Percentiles rank a stretch among this genome's conserved stretches.
These are phyloP conservation scores for Chrysoporthe austroafricana DNA, from an alignment of 2,329 filamentous ascomycete genomes.

Conservation along the genomic window DNA sequence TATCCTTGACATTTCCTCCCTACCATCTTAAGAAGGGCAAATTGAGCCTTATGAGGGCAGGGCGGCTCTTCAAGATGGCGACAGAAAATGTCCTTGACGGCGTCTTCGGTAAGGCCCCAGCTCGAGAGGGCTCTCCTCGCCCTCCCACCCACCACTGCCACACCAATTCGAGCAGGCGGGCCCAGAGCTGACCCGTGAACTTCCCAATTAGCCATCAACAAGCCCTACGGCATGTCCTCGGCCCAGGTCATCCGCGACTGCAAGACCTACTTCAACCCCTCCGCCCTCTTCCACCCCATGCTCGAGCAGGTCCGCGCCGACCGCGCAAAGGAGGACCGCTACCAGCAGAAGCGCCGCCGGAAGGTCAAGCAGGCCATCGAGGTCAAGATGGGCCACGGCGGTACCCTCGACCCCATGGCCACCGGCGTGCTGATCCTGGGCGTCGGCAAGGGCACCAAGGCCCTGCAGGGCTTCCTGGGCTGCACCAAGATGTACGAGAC, in stretches of 20 bases:
- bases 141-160: not conserved
- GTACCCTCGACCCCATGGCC: conserved; percentile 91
- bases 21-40: not conserved
- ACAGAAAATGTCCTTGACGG: conserved; percentile 58
- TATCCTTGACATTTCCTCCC: not conserved
- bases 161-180: not conserved
- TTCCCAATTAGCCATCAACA: conserved; percentile 71
- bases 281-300: conserved; percentile 77
- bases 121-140: not conserved
- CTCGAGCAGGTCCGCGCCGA: conserved; percentile 65
- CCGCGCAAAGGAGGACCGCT: conserved; percentile 59
- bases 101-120: conserved; percentile 55
- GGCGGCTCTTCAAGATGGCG: conserved; percentile 52
- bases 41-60: conserved; percentile 28
- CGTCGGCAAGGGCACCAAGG: conserved; percentile 85
- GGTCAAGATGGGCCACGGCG: conserved; percentile 95
- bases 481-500: conserved; percentile 96
- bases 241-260: conserved; percentile 89
- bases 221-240: conserved; percentile 84
- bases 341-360: conserved; percentile 63
- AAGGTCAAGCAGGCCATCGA: conserved; percentile 63
- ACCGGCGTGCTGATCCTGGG: conserved; percentile 91
- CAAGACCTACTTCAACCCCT: conserved; percentile 82
- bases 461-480: conserved; percentile 74
- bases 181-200: not conserved